A percentile compares a stretch with the other conserved stretches of the same genome.
These are phyloP conservation scores for Sechiopsis laciniata DNA, from an alignment of 306 rosid genomes.

Conservation along the genomic window DNA sequence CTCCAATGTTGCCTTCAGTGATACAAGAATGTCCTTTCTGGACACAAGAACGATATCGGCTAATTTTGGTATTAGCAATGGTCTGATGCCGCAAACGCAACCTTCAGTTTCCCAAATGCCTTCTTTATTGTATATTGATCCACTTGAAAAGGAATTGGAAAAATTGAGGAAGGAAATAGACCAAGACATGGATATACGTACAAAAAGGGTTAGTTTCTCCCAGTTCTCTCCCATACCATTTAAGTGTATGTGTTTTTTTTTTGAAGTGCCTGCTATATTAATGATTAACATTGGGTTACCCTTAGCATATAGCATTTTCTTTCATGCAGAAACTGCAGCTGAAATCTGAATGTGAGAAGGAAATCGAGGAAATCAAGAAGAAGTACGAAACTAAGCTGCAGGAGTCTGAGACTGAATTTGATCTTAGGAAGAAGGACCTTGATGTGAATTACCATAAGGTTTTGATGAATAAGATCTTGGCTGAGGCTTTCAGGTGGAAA, in stretches of 20 bases:
- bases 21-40: conserved; percentile 22
- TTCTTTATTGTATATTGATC: conserved; percentile 34
- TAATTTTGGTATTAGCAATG: conserved; percentile 35
- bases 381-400: conserved; percentile 46
- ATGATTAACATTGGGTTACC: conserved; percentile 15
- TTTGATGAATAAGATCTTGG: conserved; percentile 44
- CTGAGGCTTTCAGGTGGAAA: conserved; percentile 55
- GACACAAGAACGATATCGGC: conserved; percentile 33
- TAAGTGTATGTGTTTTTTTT: background rate
- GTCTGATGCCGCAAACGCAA: conserved; percentile 33
- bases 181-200: conserved; percentile 28
- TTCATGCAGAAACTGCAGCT: conserved; percentile 56
- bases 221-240: background rate
- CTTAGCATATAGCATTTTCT: conserved; percentile 23
- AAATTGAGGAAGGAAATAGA: conserved; percentile 39
- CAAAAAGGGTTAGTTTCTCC: conserved; percentile 44
- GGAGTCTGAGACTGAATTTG: conserved; percentile 41
- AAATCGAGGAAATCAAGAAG: conserved; percentile 47
- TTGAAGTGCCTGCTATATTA: conserved; percentile 7
- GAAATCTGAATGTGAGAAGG: conserved; percentile 51
- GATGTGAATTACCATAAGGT: conserved; percentile 38
- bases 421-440: conserved; percentile 33
- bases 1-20: conserved; percentile 23
- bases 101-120: conserved; percentile 29
- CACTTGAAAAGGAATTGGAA: conserved; percentile 56